Conservation (phyloP, 257 asterid species). For the Primulina eburnea region DNA sequence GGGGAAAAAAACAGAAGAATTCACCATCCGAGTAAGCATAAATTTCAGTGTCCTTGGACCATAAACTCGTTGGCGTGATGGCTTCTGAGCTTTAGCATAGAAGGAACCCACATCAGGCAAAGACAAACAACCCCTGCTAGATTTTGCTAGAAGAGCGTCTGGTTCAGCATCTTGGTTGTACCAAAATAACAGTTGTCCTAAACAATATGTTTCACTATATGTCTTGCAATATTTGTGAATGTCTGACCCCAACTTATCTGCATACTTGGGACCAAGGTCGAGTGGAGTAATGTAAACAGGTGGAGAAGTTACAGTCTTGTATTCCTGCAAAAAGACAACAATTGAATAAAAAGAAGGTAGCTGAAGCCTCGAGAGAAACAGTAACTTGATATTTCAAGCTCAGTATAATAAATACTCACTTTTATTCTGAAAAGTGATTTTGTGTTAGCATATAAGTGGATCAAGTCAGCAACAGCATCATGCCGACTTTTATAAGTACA, state of each 20-base stretch:
- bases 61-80: constrained; percentile 89
- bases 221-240: constrained; percentile 88
- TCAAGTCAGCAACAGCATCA: constrained; percentile 99
- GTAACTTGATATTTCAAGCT: constrained; percentile 1
- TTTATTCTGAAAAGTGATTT: constrained; percentile 66
- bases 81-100: constrained; percentile 87
- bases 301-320: constrained; percentile 77
- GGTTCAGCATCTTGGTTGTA: constrained; percentile 84
- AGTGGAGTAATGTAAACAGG: constrained; percentile 91
- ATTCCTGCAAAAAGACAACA: constrained; percentile 55
- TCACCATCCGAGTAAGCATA: constrained; percentile 86
- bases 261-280: constrained; percentile 87
- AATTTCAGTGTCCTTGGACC: constrained; percentile 89
- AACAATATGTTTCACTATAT: constrained; percentile 79
- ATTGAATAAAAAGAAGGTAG: constrained; percentile 17
- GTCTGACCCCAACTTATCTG: constrained; percentile 79
- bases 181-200: constrained; percentile 94
- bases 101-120: constrained; percentile 92
- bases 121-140: constrained; percentile 92
- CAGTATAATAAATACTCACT: constrained; percentile 44
- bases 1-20: not conserved
- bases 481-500: constrained; percentile 87
- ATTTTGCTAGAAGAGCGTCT: constrained; percentile 61
- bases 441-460: constrained; percentile 88
- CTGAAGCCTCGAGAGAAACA: constrained; percentile 10